Evolutionary conservation across 1,284 basidiomycete species (phyloP).

Genomic region (Melampsora americana): DNA sequence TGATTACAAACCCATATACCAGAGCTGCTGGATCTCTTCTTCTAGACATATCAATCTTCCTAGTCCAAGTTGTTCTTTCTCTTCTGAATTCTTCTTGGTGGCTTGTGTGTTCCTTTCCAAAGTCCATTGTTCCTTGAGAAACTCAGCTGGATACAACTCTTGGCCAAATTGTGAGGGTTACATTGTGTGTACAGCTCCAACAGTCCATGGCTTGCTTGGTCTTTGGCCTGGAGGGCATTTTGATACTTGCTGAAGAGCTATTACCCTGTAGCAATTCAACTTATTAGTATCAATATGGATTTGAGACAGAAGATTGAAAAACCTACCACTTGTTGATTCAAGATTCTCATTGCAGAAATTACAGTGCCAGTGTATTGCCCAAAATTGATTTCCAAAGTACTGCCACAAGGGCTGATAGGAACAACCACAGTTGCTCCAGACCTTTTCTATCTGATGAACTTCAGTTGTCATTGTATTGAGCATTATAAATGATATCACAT

Average conservation of each 20-base stretch:
- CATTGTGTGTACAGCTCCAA: background rate
- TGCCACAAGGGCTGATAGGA: background rate
- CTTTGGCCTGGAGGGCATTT: background rate
- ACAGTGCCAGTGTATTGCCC: conserved; percentile 2
- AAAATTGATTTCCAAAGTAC: background rate
- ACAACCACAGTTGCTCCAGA: conserved; percentile 31
- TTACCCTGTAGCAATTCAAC: background rate
- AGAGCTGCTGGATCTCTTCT: background rate
- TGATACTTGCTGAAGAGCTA: conserved; percentile 5
- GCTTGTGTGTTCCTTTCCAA: background rate
- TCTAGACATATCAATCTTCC: conserved; percentile 1
- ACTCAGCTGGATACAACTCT: background rate
- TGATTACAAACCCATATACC: background rate
- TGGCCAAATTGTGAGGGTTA: background rate
- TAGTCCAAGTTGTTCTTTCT: conserved; percentile 10
- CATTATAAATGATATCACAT: conserved; percentile 14
- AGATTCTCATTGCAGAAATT: background rate
- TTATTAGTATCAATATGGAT: background rate
- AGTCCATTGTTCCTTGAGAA: conserved; percentile 4
- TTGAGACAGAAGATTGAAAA: background rate
- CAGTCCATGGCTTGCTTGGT: background rate
- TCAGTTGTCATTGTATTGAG: background rate
- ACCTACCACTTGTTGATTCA: background rate
- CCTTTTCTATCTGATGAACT: no score
- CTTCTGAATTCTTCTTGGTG: background rate